Evolutionary conservation across 164 flowering plant species (phyloP).

Genomic region (Aristolochia fimbriata): DNA sequence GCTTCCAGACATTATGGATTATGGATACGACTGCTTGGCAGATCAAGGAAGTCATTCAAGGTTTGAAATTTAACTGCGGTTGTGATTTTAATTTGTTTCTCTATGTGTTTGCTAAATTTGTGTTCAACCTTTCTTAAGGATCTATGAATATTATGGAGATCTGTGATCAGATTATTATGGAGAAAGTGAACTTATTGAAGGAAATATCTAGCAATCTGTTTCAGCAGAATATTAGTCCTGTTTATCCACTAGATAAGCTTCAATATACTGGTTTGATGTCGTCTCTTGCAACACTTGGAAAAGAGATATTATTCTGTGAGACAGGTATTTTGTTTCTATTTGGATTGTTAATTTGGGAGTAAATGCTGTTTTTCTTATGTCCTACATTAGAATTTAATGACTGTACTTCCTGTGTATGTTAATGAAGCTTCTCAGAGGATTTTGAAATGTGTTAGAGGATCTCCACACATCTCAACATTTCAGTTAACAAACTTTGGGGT

Average conservation of each 20-base stretch:
- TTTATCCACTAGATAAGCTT: conserved; percentile 20
- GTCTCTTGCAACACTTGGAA: conserved; percentile 34
- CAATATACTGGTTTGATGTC: conserved; percentile 47
- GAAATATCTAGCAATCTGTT: conserved; percentile 29
- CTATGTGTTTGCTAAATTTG: not conserved
- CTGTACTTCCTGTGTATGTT: conserved; percentile 10
- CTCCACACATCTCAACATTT: conserved; percentile 35
- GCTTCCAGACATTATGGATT: conserved; percentile 66
- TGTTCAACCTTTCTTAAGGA: conserved; percentile 30
- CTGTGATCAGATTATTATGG: conserved; percentile 44
- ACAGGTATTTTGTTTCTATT: conserved; percentile 34
- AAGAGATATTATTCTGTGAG: conserved; percentile 50
- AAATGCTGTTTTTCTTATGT: not conserved
- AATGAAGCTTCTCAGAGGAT: conserved; percentile 59
- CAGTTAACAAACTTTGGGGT: conserved; percentile 59
- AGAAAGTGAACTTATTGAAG: conserved; percentile 38
- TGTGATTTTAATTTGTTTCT: not conserved
- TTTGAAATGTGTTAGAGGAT: conserved; percentile 29
- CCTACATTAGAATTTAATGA: not conserved
- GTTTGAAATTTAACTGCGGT: conserved; percentile 21
- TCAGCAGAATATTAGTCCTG: conserved; percentile 24
- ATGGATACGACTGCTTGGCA: conserved; percentile 48
- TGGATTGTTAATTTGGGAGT: conserved; percentile 1
- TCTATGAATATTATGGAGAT: conserved; percentile 48
- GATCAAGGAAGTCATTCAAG: conserved; percentile 50